phyloP scores from a whole-genome alignment of 768 basidiomycete species.

The Mycena capillaripes region DNA sequence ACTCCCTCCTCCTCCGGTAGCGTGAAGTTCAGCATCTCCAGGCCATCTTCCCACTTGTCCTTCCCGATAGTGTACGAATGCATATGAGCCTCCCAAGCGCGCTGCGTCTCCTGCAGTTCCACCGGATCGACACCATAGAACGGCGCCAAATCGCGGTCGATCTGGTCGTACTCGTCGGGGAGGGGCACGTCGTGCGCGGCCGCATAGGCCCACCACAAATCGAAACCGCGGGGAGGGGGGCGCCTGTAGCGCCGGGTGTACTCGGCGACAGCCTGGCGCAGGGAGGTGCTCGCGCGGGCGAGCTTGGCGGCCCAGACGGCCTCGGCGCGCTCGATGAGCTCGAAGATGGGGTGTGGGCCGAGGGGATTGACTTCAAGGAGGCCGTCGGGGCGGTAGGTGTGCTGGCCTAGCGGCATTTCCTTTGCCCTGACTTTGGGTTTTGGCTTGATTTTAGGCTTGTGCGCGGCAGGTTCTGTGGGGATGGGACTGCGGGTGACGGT shows the following conservation, averaged over 20 bases:
- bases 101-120: conserved; percentile 52
- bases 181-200: conserved; percentile 76
- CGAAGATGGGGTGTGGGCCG: conserved; percentile 81
- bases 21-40: conserved; percentile 48
- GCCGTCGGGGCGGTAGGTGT: conserved; percentile 54
- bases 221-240: conserved; percentile 87
- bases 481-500: too few species aligned
- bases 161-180: conserved; percentile 87
- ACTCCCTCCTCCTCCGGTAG: conserved; percentile 40
- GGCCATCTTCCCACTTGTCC: conserved; percentile 39
- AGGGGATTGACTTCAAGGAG: conserved; percentile 56
- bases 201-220: conserved; percentile 78
- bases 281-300: conserved; percentile 76
- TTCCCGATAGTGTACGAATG: conserved; percentile 59
- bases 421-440: neutral
- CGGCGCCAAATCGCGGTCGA: conserved; percentile 80
- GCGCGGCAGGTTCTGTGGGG: neutral
- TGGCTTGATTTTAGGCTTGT: neutral
- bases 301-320: conserved; percentile 72
- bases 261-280: conserved; percentile 82
- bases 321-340: conserved; percentile 82
- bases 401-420: conserved; percentile 38
- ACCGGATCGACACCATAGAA: conserved; percentile 76
- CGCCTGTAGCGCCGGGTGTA: conserved; percentile 83
- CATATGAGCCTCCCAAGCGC: conserved; percentile 52